Evolutionary conservation across 345 rosid genomes (phyloP), one percentile per base, ranked within the genome.

Genomic region (Eucalyptus sp.): DNA sequence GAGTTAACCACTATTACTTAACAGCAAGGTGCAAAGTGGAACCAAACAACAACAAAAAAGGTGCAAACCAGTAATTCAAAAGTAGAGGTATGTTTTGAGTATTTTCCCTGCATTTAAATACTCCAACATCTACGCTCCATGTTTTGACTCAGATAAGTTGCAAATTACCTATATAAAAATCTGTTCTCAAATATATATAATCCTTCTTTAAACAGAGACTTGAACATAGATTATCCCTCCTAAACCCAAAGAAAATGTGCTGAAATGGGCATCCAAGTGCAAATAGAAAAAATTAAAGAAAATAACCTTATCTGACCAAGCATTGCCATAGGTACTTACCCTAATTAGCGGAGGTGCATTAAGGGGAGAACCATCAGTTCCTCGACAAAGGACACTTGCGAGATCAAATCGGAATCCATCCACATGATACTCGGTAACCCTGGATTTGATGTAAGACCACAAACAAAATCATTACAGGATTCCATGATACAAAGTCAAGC

Each of bases 391-490:
- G 79, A 94, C 98, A 93, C 99, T 96, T 62, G 98, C 96, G 81
- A 97, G 98, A 94, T 97, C 99, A 93, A 96, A 97, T 71, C 99
- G 93, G 90, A 97, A 97, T 88, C 99, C 99, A 92, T 97, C 99
- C 90, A 97, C 94, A 58, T 96, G 99, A 92, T 97, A 96, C 71
- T 96, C 98, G 41, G 88, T 91, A 88, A 94, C 97, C 99, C 98
- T 97, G 92, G n/a, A 76, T 37, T 76, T 41, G 56, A 43, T 48
- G 51, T 86, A 84, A 89, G 86, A 81, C 79, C 89, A 90, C 81
- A 33, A 88, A 76, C 20, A 66, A 49, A 48, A 17, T 29, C 50
- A 43, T 86, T 41, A 52, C 15, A 80, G 43, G 14, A 89, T 86
- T 80, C 80, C 31, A 44, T 7, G 27, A 44, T 25, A 64, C 1